Percentiles rank a stretch among this genome's conserved stretches.
Evolutionary conservation across 306 rosid genomes (phyloP).

Genomic region (Cyamopsis tetragonoloba): DNA sequence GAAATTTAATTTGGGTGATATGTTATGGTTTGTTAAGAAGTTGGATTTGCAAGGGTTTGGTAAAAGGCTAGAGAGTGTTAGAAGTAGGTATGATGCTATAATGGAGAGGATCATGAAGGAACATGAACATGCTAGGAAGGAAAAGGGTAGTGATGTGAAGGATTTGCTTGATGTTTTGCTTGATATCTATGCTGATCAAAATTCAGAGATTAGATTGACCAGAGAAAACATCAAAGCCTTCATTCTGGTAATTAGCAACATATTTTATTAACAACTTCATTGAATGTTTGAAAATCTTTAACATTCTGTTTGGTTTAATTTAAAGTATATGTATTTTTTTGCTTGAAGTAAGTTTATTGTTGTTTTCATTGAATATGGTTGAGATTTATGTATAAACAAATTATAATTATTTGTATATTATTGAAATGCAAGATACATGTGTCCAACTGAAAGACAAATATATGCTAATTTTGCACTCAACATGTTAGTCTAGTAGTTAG

Average conservation of each 20-base stretch:
- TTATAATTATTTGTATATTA: too few species aligned
- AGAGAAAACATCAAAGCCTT: constrained; percentile 58
- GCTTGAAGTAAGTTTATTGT: too few species aligned
- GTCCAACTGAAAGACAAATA: too few species aligned
- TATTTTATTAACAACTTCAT: neutral
- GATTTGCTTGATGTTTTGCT: constrained; percentile 58
- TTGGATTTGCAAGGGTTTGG: constrained; percentile 54
- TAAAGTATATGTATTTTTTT: too few species aligned
- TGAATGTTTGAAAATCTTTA: too few species aligned
- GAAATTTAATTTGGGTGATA: constrained; percentile 35
- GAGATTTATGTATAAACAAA: too few species aligned
- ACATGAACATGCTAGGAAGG: constrained; percentile 42
- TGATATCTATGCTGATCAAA: constrained; percentile 33
- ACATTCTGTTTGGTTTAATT: too few species aligned
- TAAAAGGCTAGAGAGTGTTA: constrained; percentile 33
- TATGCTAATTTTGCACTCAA: too few species aligned
- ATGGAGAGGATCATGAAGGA: constrained; percentile 50
- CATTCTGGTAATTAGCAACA: constrained; percentile 34
- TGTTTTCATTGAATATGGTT: too few species aligned
- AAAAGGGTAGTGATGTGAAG: neutral
- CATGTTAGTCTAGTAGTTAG: too few species aligned
- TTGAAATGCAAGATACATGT: too few species aligned
- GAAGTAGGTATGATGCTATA: constrained; percentile 41
- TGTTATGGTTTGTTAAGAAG: constrained; percentile 35
- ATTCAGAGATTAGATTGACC: constrained; percentile 40